Evolutionary conservation across 1,284 basidiomycete species (phyloP).

Genomic region (Naganishia albida): DNA sequence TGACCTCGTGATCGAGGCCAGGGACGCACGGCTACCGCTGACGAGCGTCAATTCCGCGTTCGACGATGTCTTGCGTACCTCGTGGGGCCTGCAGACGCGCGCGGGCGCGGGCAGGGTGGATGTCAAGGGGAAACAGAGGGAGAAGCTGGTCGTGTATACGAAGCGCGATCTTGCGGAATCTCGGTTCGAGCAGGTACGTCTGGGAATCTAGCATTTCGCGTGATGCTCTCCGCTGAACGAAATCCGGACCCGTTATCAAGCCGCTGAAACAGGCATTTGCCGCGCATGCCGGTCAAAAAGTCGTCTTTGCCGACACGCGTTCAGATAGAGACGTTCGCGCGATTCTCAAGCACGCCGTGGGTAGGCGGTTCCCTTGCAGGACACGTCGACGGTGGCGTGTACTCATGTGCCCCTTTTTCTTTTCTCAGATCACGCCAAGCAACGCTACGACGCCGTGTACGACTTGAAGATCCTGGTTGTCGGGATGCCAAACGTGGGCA

Average conservation of each 20-base stretch:
- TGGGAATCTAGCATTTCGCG: no score
- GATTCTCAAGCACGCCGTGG: conserved; percentile 55
- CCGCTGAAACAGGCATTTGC: conserved; percentile 55
- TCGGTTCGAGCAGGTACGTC: conserved; percentile 75
- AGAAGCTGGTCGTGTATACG: conserved; percentile 87
- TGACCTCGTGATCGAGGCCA: conserved; percentile 89
- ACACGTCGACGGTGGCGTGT: not conserved
- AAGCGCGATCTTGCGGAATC: conserved; percentile 88
- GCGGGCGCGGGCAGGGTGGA: conserved; percentile 48
- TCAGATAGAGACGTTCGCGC: conserved; percentile 55
- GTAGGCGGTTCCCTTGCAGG: conserved; percentile 42
- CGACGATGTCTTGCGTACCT: conserved; percentile 60
- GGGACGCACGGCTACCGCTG: conserved; percentile 88
- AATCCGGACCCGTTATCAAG: conserved; percentile 39
- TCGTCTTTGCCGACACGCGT: conserved; percentile 59
- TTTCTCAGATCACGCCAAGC: conserved; percentile 32
- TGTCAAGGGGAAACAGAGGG: conserved; percentile 54
- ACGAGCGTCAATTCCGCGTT: conserved; percentile 90
- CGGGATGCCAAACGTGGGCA: conserved; percentile 99
- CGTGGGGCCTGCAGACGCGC: conserved; percentile 39
- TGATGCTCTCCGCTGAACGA: not conserved
- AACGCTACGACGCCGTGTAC: conserved; percentile 58
- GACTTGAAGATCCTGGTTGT: conserved; percentile 85
- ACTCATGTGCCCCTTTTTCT: not conserved
- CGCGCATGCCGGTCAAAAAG: conserved; percentile 54